Evolutionary conservation across 768 basidiomycete species (phyloP), one percentile per base, ranked within the genome.

Genomic region (Hirschioporus abietinus): DNA sequence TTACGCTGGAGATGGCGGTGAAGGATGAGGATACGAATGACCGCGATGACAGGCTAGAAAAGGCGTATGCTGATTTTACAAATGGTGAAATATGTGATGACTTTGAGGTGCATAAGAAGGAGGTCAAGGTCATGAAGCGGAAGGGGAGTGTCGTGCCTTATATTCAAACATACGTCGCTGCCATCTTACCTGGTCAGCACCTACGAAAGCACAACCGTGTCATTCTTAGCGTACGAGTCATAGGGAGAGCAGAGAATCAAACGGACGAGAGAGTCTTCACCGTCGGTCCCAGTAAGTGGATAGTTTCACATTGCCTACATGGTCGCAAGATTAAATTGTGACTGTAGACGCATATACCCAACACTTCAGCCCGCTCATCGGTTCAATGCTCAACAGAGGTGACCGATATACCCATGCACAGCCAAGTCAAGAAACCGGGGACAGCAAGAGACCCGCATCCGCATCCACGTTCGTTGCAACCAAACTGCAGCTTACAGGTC

Each of bases 281-380:
- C 12, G 65, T 81, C 35, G 80, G 79, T 8, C 77, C 77, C 9
- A 77, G 80, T 76, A 71, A 70, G 77, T 71, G 35, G 35, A 23
- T 58, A 15, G 35, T 15, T 10, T 15, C 20, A 15, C 23, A 17
- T 24, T 23, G 9, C 23, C 25, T 25, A 34, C 12, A 24, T 61
- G 12, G n/a, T 66, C n/a, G 15, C 58, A 5, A 3, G 60, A 61
- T 34, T 61, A 15, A 61, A 15, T 12, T 3, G 2, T 61, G 10
- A 24, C 23, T 61, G 20, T 72, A 78, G 76, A 76, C 64, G 66
- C 67, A 63, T 78, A 72, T 64, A 71, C 74, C 15, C 75, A 73
- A 42, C 79, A 83, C 63, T 82, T 78, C 70, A 81, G 80, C 10
- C 82, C 82, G 9, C 72, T 82, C 30, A 78, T 82, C 59, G 80